phyloP scores from a whole-genome alignment of 2,329 filamentous ascomycete genomes.

The Pseudocercospora ulei region DNA sequence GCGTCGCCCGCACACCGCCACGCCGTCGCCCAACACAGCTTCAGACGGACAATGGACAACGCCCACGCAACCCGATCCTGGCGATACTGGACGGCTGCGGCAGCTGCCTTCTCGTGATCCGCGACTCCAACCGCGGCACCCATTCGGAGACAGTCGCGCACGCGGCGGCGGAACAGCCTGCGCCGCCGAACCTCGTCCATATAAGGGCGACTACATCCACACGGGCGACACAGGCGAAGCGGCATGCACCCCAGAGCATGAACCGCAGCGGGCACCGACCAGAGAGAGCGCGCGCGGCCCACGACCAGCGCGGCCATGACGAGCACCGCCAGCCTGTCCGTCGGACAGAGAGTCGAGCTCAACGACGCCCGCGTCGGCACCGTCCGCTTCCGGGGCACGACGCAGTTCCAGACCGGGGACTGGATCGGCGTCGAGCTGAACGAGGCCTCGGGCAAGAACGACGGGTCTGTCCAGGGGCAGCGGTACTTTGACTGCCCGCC shows the following conservation, averaged over 20 bases:
- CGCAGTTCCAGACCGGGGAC: constrained; percentile 68
- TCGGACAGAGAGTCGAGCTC: constrained; percentile 68
- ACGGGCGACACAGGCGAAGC: not conserved
- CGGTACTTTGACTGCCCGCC: constrained; percentile 74
- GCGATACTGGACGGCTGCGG: too few species aligned
- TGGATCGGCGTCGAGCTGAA: constrained; percentile 89
- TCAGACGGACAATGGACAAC: too few species aligned
- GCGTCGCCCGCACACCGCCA: too few species aligned
- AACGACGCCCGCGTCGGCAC: constrained; percentile 65
- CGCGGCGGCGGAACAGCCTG: too few species aligned
- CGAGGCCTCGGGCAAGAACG: constrained; percentile 77
- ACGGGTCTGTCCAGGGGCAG: constrained; percentile 78
- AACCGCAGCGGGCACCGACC: constrained; percentile 5
- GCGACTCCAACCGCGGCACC: too few species aligned
- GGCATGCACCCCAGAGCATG: constrained; percentile 10
- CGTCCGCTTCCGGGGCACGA: constrained; percentile 71
- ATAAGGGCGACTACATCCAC: too few species aligned
- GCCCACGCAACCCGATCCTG: too few species aligned
- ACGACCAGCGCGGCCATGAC: constrained; percentile 19
- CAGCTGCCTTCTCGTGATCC: too few species aligned
- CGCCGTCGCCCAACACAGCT: too few species aligned
- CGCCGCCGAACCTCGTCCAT: too few species aligned
- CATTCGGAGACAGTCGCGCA: too few species aligned
- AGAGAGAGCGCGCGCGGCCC: constrained; percentile 8
- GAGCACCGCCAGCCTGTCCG: constrained; percentile 31